Evolutionary conservation across 371 early-diverging fungal species (phyloP), one percentile per base, ranked within the genome.

Genomic region (Paraphysoderma sedebokerense): DNA sequence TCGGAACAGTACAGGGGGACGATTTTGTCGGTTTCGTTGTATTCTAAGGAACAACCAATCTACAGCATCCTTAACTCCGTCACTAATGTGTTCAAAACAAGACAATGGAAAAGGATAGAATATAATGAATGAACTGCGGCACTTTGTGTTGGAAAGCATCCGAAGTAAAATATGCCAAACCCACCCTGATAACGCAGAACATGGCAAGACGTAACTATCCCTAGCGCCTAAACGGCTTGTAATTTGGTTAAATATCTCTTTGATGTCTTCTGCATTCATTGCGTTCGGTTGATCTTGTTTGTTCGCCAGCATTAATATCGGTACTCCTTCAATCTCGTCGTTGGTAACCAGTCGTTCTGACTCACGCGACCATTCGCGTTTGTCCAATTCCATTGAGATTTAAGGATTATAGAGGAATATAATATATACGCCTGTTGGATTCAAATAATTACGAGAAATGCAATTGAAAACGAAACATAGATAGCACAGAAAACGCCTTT

Each of bases 291-390:
- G 54, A 60, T 96, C 97, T 59, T 87, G 83, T 54, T 96, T 96
- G 62, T 91, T 96, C 6, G 92, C 91, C 51, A 92, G 58, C 76
- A 96, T 87, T 37, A 92, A 58, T 6, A 96, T 64, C 5, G 97
- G 97, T 6, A 96, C 77, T 0, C 89, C 86, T 49, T 84, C 87
- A 6, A 84, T 71, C 15, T 63, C 67, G 47, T 84, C 79, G 36
- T 73, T 79, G 41, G 70, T 66, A 35, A 91, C 76, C 35, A 92
- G 72, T 31, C 59, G 65, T 56, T 85, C 81, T 77, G 57, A 24
- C 5, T 3, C 3, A 12, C 20, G 15, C 13, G 12, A 17, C 12
- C 20, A 20, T 13, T 40, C 40, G n/a, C n/a, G 17, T 27, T 13
- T 20, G 17, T n/a, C n/a, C n/a, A n/a, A n/a, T n/a, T n/a, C n/a